Conservation (phyloP, 2,329 filamentous ascomycete genomes). For the Epichloe gansuensis region DNA sequence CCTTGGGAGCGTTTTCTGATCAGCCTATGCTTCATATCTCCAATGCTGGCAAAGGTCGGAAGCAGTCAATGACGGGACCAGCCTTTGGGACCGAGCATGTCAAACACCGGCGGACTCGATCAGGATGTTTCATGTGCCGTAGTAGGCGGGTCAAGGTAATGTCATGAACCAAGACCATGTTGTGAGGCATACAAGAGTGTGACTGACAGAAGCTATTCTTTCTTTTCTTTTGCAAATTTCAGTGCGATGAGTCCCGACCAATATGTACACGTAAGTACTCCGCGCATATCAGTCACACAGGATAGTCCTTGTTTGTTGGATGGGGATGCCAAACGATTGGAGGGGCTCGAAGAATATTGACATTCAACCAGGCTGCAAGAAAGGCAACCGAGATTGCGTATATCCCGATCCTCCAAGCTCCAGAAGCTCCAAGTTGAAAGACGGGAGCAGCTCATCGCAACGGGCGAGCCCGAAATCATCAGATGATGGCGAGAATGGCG, state of each 20-base stretch:
- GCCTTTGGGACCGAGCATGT: slow-evolving; percentile 50
- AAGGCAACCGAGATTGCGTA: slow-evolving; percentile 79
- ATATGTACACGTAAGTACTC: slow-evolving; percentile 60
- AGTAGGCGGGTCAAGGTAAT: slow-evolving; percentile 68
- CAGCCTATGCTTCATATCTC: slow-evolving; percentile 34
- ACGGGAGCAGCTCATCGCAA: slow-evolving; percentile 23
- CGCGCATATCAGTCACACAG: background rate
- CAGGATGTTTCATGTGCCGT: slow-evolving; percentile 86
- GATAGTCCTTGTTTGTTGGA: background rate
- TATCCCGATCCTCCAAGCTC: slow-evolving; percentile 60
- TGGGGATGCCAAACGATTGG: background rate
- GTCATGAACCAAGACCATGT: slow-evolving; percentile 6
- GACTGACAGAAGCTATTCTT: slow-evolving; percentile 12
- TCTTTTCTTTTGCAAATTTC: background rate
- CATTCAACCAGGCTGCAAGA: slow-evolving; percentile 59
- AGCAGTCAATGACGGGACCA: slow-evolving; percentile 31
- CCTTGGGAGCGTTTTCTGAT: slow-evolving; percentile 38
- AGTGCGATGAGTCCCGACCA: slow-evolving; percentile 87
- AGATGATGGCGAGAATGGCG: slow-evolving; percentile 36
- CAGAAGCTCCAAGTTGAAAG: slow-evolving; percentile 28
- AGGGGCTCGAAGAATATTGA: background rate
- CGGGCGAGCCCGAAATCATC: slow-evolving; percentile 40
- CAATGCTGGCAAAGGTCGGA: slow-evolving; percentile 35
- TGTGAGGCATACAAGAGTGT: slow-evolving; percentile 7
- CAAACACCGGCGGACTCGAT: slow-evolving; percentile 86